phyloP scores from a whole-genome alignment of 2,329 filamentous ascomycete genomes.

The Bipolaris oryzae region DNA sequence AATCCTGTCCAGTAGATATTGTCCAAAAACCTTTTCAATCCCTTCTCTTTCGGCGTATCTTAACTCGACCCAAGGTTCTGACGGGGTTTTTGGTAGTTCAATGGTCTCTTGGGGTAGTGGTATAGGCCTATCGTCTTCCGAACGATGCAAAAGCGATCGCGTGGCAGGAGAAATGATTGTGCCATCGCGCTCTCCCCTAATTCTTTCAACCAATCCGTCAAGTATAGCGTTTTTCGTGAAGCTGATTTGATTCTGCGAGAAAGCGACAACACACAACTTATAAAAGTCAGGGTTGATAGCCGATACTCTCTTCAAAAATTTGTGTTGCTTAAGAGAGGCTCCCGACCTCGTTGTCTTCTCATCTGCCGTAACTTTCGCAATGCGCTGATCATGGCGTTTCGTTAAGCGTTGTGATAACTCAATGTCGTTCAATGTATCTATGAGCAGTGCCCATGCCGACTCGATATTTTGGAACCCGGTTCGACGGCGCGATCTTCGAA shows the following conservation, averaged over 20 bases:
- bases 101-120: not conserved
- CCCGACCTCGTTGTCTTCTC: not conserved
- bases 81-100: not conserved
- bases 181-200: not conserved
- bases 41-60: not conserved
- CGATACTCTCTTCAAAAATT: not conserved
- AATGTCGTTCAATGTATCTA: not conserved
- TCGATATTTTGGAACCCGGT: not conserved
- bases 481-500: not conserved
- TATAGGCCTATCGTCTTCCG: not conserved
- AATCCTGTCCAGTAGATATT: not conserved
- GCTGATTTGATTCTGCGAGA: not conserved
- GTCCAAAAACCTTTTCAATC: not conserved
- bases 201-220: not conserved
- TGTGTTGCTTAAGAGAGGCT: not conserved
- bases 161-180: not conserved
- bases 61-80: not conserved
- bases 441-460: not conserved
- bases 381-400: not conserved
- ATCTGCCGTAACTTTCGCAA: not conserved
- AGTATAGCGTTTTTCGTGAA: not conserved
- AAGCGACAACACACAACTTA: conserved; percentile 1
- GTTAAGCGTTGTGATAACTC: not conserved
- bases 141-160: not conserved
- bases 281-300: not conserved